Percentiles rank a stretch among this genome's conserved stretches.
phyloP scores from a whole-genome alignment of 495 filamentous ascomycete species.

The Peziza echinospora region DNA sequence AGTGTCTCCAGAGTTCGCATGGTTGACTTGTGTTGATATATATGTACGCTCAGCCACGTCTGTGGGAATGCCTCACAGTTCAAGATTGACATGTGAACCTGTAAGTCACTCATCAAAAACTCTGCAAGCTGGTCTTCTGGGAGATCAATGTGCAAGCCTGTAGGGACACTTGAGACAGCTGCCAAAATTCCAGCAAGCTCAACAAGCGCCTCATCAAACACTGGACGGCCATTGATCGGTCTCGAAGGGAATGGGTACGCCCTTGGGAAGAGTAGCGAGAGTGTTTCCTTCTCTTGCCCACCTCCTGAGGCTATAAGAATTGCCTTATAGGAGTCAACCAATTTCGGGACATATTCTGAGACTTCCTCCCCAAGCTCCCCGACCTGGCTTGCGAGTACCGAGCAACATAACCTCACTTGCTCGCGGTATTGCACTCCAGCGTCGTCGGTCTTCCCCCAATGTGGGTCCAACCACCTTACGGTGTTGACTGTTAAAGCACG shows the following conservation, averaged over 20 bases:
- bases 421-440: slow-evolving; percentile 76
- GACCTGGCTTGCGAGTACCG: slow-evolving; percentile 67
- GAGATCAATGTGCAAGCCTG: slow-evolving; percentile 43
- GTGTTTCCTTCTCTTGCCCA: slow-evolving; percentile 39
- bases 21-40: slow-evolving; percentile 83
- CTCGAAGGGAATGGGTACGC: slow-evolving; percentile 75
- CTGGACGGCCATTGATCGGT: slow-evolving; percentile 33
- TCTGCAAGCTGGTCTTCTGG: slow-evolving; percentile 53
- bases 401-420: slow-evolving; percentile 78
- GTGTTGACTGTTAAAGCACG: slow-evolving; percentile 57
- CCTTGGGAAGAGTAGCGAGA: slow-evolving; percentile 75
- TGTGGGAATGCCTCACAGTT: slow-evolving; percentile 75
- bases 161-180: slow-evolving; percentile 49
- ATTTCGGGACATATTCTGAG: slow-evolving; percentile 71
- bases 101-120: slow-evolving; percentile 50
- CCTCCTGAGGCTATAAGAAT: slow-evolving; percentile 39
- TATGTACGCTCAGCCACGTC: slow-evolving; percentile 77
- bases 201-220: slow-evolving; percentile 74
- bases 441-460: slow-evolving; percentile 60
- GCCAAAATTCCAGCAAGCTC: slow-evolving; percentile 78
- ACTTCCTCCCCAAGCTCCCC: slow-evolving; percentile 57
- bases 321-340: slow-evolving; percentile 68
- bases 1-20: slow-evolving; percentile 76
- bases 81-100: slow-evolving; percentile 74
- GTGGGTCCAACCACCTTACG: slow-evolving; percentile 72